These are phyloP conservation scores for Tetrahymena elliotti DNA, from an alignment of 73 alveolate species.

Conservation along the genomic window DNA sequence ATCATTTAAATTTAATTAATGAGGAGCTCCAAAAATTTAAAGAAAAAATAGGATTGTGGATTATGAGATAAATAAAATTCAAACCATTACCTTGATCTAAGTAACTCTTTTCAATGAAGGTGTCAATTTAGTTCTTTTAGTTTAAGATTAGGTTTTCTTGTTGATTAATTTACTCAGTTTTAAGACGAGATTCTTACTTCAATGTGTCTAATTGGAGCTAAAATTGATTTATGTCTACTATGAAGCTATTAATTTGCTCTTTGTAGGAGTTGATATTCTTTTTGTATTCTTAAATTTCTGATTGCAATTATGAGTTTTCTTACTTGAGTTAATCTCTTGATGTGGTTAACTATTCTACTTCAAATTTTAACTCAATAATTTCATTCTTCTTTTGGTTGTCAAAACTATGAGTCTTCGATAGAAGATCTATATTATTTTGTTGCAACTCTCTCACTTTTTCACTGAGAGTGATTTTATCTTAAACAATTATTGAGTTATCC, in stretches of 20 bases:
- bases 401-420: not conserved
- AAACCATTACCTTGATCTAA: not conserved
- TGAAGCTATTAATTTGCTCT: not conserved
- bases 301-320: not conserved
- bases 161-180: not conserved
- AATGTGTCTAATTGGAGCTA: not conserved
- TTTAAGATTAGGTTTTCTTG: not conserved
- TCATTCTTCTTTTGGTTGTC: not conserved
- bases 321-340: not conserved
- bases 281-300: not conserved
- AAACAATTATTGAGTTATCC: not conserved
- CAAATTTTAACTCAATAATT: not conserved
- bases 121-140: not conserved
- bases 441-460: not conserved
- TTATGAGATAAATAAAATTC: too few species aligned
- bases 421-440: not conserved
- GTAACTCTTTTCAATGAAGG: not conserved
- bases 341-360: not conserved
- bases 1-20: too few species aligned
- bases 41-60: too few species aligned
- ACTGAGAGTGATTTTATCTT: not conserved
- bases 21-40: too few species aligned
- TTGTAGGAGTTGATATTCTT: not conserved
- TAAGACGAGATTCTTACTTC: not conserved
- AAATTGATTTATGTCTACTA: not conserved